A percentile compares a stretch with the other conserved stretches of the same genome.
Conservation (phyloP, 2,329 filamentous ascomycete species). For the Fusarium decemcellulare region DNA sequence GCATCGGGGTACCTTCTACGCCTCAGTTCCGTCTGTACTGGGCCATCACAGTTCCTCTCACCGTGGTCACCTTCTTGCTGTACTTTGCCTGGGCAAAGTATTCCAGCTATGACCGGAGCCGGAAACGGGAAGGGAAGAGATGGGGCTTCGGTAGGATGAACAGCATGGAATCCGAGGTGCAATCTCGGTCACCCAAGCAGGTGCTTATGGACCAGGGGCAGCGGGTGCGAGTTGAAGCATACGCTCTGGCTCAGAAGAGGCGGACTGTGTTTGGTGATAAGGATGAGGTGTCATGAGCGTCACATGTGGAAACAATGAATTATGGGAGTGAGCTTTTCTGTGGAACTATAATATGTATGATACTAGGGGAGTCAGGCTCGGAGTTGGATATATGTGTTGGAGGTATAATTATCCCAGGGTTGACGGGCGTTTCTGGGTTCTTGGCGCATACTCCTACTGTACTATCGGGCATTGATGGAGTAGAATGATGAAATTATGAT, state of each 20-base stretch:
- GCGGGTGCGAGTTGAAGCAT: conserved; percentile 27
- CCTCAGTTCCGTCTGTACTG: conserved; percentile 59
- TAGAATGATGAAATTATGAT: background rate
- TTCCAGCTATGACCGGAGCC: conserved; percentile 45
- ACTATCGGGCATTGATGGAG: no score
- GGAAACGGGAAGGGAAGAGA: conserved; percentile 24
- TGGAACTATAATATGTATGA: background rate
- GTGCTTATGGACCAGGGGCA: conserved; percentile 28
- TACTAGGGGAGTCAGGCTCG: background rate
- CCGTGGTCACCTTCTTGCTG: conserved; percentile 51
- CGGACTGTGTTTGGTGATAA: conserved; percentile 22
- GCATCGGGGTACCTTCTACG: conserved; percentile 49
- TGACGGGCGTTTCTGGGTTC: background rate
- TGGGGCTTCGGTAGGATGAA: conserved; percentile 35
- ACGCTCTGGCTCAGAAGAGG: conserved; percentile 26
- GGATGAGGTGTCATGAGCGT: conserved; percentile 6
- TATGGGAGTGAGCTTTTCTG: background rate
- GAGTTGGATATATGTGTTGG: conserved; percentile 1
- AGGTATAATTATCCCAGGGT: background rate
- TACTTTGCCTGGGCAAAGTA: conserved; percentile 53
- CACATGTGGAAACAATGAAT: background rate
- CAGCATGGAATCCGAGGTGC: conserved; percentile 25
- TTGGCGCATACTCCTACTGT: no score
- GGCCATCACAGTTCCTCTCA: conserved; percentile 57
- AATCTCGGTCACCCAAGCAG: conserved; percentile 29